These are phyloP conservation scores for Aspergillus heteromorphus DNA, from an alignment of 495 filamentous ascomycete genomes.

Conservation along the genomic window DNA sequence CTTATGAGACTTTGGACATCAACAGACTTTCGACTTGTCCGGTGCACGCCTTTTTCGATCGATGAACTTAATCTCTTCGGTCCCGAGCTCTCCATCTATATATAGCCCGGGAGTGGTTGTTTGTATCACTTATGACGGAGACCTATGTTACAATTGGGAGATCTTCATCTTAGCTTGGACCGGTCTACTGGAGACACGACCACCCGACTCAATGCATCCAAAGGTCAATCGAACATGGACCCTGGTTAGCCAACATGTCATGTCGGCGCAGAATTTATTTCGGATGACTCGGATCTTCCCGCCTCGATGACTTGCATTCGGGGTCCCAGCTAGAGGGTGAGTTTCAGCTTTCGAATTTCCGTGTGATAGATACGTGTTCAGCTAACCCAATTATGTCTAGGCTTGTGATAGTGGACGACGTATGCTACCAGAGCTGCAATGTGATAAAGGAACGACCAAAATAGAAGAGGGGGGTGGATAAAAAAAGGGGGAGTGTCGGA, in stretches of 20 bases:
- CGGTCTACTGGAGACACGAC: slow-evolving; percentile 17
- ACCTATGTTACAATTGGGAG: slow-evolving; percentile 15
- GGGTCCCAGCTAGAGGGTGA: slow-evolving; percentile 4
- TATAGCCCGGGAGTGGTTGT: slow-evolving; percentile 11
- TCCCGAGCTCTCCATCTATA: slow-evolving; percentile 10
- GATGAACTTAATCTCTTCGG: slow-evolving; percentile 13
- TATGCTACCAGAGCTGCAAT: neutral
- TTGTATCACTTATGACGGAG: neutral
- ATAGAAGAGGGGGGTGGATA: neutral
- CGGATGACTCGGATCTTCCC: slow-evolving; percentile 21
- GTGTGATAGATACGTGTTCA: slow-evolving; percentile 15
- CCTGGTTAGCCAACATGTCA: slow-evolving; percentile 22
- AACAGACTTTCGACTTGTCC: neutral
- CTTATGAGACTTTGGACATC: slow-evolving; percentile 1
- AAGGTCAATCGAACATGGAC: slow-evolving; percentile 8
- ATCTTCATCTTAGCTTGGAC: slow-evolving; percentile 23
- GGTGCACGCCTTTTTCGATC: neutral
- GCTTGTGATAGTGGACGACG: neutral
- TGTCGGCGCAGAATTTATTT: slow-evolving; percentile 8
- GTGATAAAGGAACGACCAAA: slow-evolving; percentile 6
- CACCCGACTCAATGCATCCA: slow-evolving; percentile 17
- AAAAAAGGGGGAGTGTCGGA: neutral
- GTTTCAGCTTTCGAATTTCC: neutral
- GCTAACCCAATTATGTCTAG: slow-evolving; percentile 3
- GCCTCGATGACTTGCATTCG: slow-evolving; percentile 20